These are phyloP conservation scores for Ascobolus immersus DNA, from an alignment of 495 filamentous ascomycete species.

Conservation along the genomic window DNA sequence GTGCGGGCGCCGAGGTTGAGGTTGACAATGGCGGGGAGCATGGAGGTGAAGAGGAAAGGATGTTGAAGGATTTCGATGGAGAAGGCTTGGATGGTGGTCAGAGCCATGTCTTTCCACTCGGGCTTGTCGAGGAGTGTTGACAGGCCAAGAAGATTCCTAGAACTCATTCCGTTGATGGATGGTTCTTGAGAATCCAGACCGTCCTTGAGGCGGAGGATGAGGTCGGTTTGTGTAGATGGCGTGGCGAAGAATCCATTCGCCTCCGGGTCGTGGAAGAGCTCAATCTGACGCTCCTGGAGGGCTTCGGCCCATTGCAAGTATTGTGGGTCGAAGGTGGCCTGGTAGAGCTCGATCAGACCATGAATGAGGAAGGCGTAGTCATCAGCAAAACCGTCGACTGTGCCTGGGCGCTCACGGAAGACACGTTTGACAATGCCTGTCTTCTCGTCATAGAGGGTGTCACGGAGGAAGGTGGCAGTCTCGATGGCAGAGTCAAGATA, in stretches of 20 bases:
- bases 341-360: conserved; percentile 67
- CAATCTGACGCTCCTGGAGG: conserved; percentile 49
- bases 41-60: conserved; percentile 60
- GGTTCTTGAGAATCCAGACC: conserved; percentile 81
- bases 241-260: conserved; percentile 75
- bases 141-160: conserved; percentile 61
- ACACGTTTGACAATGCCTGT: conserved; percentile 44
- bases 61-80: conserved; percentile 77
- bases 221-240: conserved; percentile 34
- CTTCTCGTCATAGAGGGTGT: conserved; percentile 44
- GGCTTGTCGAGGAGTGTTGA: conserved; percentile 42
- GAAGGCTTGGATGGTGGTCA: conserved; percentile 56
- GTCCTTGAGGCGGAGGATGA: conserved; percentile 71
- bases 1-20: conserved; percentile 33
- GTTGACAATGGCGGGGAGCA: conserved; percentile 51
- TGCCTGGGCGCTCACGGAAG: conserved; percentile 45
- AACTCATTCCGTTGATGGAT: conserved; percentile 62
- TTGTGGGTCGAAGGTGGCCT: conserved; percentile 55
- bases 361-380: conserved; percentile 81
- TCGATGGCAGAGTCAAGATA: conserved; percentile 40
- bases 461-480: conserved; percentile 49
- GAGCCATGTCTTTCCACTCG: conserved; percentile 35
- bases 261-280: conserved; percentile 37
- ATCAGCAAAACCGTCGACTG: conserved; percentile 62
- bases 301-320: conserved; percentile 66